Percentiles rank a stretch among this genome's conserved stretches.
Evolutionary conservation across 805 yeast genomes (phyloP).

Genomic region (Lachancea sp.): DNA sequence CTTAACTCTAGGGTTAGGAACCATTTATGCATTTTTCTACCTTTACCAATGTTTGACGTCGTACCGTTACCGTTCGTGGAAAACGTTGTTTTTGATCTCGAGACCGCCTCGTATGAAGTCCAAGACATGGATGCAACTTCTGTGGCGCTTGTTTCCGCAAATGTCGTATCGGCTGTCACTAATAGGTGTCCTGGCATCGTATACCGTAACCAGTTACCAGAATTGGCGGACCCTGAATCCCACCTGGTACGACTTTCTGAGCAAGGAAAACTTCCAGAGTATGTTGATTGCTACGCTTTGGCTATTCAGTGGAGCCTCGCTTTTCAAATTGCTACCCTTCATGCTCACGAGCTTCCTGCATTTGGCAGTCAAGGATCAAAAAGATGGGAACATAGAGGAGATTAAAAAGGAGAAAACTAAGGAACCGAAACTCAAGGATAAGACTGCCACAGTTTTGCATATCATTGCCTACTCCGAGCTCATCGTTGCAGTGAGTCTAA

Average conservation of each 20-base stretch:
- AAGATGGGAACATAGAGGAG: constrained; percentile 11
- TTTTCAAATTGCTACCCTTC: constrained; percentile 60
- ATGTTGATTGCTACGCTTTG: constrained; percentile 49
- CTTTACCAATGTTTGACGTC: constrained; percentile 22
- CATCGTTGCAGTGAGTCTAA: constrained; percentile 44
- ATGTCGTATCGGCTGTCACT: constrained; percentile 50
- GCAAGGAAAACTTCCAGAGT: constrained; percentile 73
- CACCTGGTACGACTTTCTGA: constrained; percentile 53
- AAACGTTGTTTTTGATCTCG: constrained; percentile 26
- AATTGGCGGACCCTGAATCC: constrained; percentile 59
- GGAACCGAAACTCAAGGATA: constrained; percentile 13
- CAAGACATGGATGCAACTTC: constrained; percentile 12
- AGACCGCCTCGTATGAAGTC: constrained; percentile 14
- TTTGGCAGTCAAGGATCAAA: constrained; percentile 30
- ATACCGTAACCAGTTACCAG: constrained; percentile 47
- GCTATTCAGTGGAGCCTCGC: constrained; percentile 57
- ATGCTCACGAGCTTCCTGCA: constrained; percentile 54
- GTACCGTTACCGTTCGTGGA: constrained; percentile 32
- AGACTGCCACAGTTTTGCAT: constrained; percentile 16
- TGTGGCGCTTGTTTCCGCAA: constrained; percentile 37
- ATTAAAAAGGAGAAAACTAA: constrained; percentile 6
- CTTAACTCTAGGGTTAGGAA: constrained; percentile 22
- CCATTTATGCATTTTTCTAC: constrained; percentile 25
- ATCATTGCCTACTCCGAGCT: constrained; percentile 58
- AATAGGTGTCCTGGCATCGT: constrained; percentile 49